phyloP scores from a whole-genome alignment of 768 basidiomycete genomes.

The Mycena maculata region DNA sequence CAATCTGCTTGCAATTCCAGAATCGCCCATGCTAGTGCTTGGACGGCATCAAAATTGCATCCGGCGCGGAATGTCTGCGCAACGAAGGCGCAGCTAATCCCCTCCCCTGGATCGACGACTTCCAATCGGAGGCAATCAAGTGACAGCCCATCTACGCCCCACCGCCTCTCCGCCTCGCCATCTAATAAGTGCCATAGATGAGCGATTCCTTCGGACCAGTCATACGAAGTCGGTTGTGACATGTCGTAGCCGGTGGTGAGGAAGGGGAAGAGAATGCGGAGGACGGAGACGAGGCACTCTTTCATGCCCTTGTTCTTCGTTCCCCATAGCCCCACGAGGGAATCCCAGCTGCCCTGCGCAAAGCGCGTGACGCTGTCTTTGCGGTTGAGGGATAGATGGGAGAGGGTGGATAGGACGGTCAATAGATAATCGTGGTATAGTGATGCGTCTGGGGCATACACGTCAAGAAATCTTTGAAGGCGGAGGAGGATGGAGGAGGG shows the following conservation, averaged over 20 bases:
- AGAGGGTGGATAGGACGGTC: conserved; percentile 75
- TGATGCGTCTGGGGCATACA: conserved; percentile 79
- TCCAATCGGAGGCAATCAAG: conserved; percentile 75
- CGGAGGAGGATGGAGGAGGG: conserved; percentile 68
- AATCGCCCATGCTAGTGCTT: conserved; percentile 83
- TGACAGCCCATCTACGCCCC: conserved; percentile 74
- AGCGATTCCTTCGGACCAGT: conserved; percentile 60
- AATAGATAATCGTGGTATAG: conserved; percentile 81
- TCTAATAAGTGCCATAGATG: conserved; percentile 68
- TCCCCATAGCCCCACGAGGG: conserved; percentile 77
- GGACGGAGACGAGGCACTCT: conserved; percentile 80
- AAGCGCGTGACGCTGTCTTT: conserved; percentile 68
- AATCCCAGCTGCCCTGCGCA: conserved; percentile 71
- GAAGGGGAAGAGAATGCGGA: conserved; percentile 81
- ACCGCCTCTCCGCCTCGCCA: conserved; percentile 71
- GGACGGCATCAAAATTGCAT: conserved; percentile 72
- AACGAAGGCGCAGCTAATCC: conserved; percentile 58
- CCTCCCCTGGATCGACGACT: conserved; percentile 41
- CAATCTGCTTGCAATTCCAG: conserved; percentile 87
- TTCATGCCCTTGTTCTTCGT: conserved; percentile 82
- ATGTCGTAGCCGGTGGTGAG: conserved; percentile 55
- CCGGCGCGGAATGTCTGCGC: conserved; percentile 79
- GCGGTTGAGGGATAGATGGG: conserved; percentile 82
- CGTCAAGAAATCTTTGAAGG: conserved; percentile 70
- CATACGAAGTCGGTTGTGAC: conserved; percentile 43